Base-by-base conservation (phyloP, 2,329 filamentous ascomycete species). In the Aspergillus sp. region DNA sequence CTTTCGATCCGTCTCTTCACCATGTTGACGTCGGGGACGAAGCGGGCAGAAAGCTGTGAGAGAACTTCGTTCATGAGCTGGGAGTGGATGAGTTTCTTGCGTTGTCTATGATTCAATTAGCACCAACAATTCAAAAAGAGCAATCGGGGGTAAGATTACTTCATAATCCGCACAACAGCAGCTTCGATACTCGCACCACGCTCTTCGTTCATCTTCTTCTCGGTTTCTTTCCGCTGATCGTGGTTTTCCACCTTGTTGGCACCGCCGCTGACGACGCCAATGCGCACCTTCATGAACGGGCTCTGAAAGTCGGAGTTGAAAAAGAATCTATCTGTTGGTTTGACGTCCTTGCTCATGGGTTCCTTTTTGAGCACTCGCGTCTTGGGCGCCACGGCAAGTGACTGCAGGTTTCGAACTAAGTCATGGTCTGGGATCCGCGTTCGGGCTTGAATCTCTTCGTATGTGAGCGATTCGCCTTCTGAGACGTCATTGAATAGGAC, bases 241-340 rank as follows among this genome's bases (percentile, higher is more conserved):
- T 77, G 73, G 44, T 81, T 88, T 68, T 97, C 91, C 1, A 94
- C 86, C 68, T 88, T 93, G 63, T 88, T 94, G 12, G 83, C 79
- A 1, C 82, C 80, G 43, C 81, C 69, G 44, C 76, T 86, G 55
- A 95, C 85, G 4, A 93, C 85, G 26, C 88, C 88, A 19, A 93
- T 87, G 66, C 94, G 94, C 69, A 96, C 88, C 65, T 87, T 88
- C 59, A 93, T 78, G 43, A 86, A 82, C 62, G 88, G 89, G 69
- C 86, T 90, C 42, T 80, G 75, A 68, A 95, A 97, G 9, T 81
- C 75, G 30, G 82, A 73, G 62, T 97, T 96, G 74, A 90, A 94
- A 6, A 72, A 77, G 65, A 97, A 97, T 28, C 71, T 77, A 65
- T 97, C 91, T 0, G 81, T 81, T 0, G 81, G 68, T 57, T 87